Conservation (phyloP, 2,329 filamentous ascomycete species). For the Parafenestella ontariensis region DNA sequence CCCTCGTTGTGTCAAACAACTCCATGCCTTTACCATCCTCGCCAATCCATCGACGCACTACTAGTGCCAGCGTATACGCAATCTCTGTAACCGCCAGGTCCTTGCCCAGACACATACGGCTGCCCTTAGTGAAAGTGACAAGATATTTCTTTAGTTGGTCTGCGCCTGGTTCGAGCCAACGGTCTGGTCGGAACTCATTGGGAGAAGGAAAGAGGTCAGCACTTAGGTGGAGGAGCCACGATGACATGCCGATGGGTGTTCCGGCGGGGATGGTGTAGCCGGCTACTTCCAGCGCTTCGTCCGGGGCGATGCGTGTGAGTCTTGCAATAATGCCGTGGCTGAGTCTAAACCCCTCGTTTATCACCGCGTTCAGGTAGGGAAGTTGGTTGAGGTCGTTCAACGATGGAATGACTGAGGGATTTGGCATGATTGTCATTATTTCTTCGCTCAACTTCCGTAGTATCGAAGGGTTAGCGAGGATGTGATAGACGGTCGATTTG, state of each 20-base stretch:
- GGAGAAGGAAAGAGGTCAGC: conserved; percentile 28
- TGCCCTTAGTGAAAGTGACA: conserved; percentile 49
- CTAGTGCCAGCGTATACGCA: too few relatives aligned
- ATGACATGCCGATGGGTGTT: conserved; percentile 35
- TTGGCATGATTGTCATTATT: too few relatives aligned
- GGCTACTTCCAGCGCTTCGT: conserved; percentile 18
- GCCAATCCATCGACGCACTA: too few relatives aligned
- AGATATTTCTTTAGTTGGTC: conserved; percentile 42
- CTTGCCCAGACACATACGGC: conserved; percentile 52
- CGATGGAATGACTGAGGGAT: neutral
- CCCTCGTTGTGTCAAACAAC: too few relatives aligned
- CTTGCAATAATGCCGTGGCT: conserved; percentile 32
- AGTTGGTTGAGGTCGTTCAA: conserved; percentile 15
- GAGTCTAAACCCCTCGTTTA: conserved; percentile 33
- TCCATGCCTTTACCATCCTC: too few relatives aligned
- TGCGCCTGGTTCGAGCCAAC: conserved; percentile 30
- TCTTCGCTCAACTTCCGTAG: too few relatives aligned
- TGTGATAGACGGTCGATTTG: neutral
- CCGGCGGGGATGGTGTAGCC: conserved; percentile 23
- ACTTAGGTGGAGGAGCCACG: conserved; percentile 24
- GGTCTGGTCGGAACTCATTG: conserved; percentile 28
- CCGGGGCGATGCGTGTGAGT: conserved; percentile 24
- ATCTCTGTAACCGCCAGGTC: conserved; percentile 36
- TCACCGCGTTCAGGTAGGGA: conserved; percentile 28
- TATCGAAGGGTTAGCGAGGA: conserved; percentile 1